Evolutionary conservation across 108 stramenopile genomes (phyloP).

Genomic region (Skeletonema marinoi): DNA sequence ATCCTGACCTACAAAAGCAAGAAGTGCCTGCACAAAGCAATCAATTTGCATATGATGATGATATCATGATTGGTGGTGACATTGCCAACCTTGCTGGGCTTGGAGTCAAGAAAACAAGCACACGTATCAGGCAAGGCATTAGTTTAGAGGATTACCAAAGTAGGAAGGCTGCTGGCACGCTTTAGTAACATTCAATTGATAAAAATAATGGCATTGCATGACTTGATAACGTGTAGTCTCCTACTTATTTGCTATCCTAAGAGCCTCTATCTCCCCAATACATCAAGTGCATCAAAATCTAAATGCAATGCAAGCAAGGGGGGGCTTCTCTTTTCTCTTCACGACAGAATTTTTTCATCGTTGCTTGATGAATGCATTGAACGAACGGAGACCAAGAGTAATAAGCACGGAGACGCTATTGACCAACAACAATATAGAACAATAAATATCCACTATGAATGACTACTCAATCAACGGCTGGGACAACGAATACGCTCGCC

Average conservation of each 20-base stretch:
- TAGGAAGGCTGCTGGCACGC: conserved; percentile 70
- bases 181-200: conserved; percentile 26
- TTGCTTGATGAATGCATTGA: too few species aligned
- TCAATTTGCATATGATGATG: conserved; percentile 81
- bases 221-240: neutral
- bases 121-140: conserved; percentile 69
- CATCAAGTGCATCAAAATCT: too few species aligned
- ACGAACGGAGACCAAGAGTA: too few species aligned
- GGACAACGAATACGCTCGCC: conserved; percentile 89
- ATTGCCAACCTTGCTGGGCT: conserved; percentile 49
- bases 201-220: neutral
- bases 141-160: conserved; percentile 76
- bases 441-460: conserved; percentile 17
- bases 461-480: conserved; percentile 44
- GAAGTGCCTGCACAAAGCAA: conserved; percentile 52
- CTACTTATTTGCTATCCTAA: too few species aligned
- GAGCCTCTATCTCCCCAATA: too few species aligned
- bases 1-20: conserved; percentile 35
- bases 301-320: too few species aligned
- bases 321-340: too few species aligned
- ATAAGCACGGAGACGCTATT: too few species aligned
- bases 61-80: conserved; percentile 65
- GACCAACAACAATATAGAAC: neutral
- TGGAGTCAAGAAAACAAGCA: conserved; percentile 43
- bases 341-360: too few species aligned